Evolutionary conservation across 1,284 basidiomycete species (phyloP).

Genomic region (Moesziomyces parantarcticus): DNA sequence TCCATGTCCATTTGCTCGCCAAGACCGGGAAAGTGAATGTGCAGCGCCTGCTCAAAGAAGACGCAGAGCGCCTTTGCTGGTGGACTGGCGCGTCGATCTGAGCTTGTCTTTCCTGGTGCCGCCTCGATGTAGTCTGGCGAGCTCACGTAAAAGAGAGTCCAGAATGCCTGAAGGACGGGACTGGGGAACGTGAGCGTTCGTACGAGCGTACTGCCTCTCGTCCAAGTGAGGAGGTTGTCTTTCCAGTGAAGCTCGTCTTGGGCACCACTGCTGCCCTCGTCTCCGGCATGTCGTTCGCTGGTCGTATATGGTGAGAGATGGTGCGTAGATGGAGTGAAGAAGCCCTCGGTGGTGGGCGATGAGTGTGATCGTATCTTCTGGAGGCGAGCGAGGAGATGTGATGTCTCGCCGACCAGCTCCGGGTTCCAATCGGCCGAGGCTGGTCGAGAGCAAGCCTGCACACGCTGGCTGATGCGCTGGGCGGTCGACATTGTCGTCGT

Average conservation of each 20-base stretch:
- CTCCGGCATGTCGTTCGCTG: background rate
- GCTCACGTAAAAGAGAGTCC: constrained; percentile 49
- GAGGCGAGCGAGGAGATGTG: constrained; percentile 26
- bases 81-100: background rate
- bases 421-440: constrained; percentile 1
- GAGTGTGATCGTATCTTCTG: constrained; percentile 40
- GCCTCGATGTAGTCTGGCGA: constrained; percentile 29
- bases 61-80: constrained; percentile 51
- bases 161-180: constrained; percentile 52
- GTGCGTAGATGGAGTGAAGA: constrained; percentile 10
- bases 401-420: constrained; percentile 6
- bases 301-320: background rate
- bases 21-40: constrained; percentile 49
- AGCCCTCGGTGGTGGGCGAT: constrained; percentile 25
- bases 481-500: constrained; percentile 25
- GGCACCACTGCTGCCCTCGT: background rate
- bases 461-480: constrained; percentile 24
- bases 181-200: constrained; percentile 48
- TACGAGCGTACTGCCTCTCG: constrained; percentile 35
- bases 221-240: constrained; percentile 46
- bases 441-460: constrained; percentile 6
- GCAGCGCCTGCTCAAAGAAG: constrained; percentile 51
- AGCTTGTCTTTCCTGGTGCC: constrained; percentile 26
- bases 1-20: constrained; percentile 55
- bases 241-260: constrained; percentile 51